Evolutionary conservation across 2,329 filamentous ascomycete genomes (phyloP), one percentile per base, ranked within the genome.

Genomic region (Microdochium bolleyi): DNA sequence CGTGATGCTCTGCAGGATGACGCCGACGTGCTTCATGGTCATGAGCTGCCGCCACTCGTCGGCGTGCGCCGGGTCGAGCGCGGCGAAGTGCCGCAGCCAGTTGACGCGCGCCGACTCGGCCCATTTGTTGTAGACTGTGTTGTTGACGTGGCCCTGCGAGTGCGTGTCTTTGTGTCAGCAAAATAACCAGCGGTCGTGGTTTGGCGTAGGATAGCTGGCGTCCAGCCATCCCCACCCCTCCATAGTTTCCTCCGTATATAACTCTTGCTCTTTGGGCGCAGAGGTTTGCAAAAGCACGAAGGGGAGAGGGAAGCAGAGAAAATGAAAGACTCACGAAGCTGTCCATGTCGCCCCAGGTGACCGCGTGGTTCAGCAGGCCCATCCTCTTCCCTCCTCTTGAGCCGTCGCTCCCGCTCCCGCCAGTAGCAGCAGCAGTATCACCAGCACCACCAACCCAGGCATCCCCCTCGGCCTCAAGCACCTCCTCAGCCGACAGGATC

Each of bases 71-170:
- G 82, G 80, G 60, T 90, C 84, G 49, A 83, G 72, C 55, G 76
- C 70, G 3, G 83, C 87, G 59, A 89, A 85, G 62, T 90, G 86
- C 53, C 77, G 75, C 24, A 84, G 78, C 86, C 88, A 95, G 62
- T 91, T 89, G 30, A 92, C 80, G 34, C 92, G 80, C 3, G 84
- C 85, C 5, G 86, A 85, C 67, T 96, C 92, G 34, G 90, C 90
- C 67, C 89, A 95, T 56, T 87, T 81, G 60, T 88, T 84, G 68
- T 95, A 95, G 58, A 81, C 82, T 56, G 92, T 84, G 61, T 95
- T 95, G 67, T 95, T 96, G 49, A 96, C 87, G 67, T 96, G 90
- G 49, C 8, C 64, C 65, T 69, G 32, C 38, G 25, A 50, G 8
- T 10, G 48, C 22, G n/a, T 13, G 44, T 48, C 8, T 48, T 25